phyloP scores from a whole-genome alignment of 1,139 yeast genomes.

The Eremothecium coryli region DNA sequence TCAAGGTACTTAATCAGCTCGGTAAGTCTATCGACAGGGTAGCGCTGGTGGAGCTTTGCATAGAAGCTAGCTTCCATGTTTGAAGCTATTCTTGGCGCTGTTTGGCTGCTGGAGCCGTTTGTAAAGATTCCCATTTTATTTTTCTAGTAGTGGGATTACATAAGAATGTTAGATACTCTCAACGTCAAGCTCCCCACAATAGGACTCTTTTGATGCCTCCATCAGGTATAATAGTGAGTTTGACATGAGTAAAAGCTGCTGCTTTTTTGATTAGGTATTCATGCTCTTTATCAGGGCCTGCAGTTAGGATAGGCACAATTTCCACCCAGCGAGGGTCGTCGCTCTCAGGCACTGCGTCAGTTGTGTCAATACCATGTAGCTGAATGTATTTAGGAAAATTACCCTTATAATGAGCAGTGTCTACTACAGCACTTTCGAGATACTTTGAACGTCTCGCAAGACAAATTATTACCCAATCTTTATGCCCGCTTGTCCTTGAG shows the following conservation, averaged over 20 bases:
- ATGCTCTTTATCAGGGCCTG: slow-evolving; percentile 77
- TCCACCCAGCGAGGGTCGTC: slow-evolving; percentile 48
- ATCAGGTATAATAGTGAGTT: slow-evolving; percentile 80
- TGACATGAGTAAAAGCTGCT: slow-evolving; percentile 50
- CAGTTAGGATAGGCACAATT: slow-evolving; percentile 60
- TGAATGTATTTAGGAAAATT: slow-evolving; percentile 77
- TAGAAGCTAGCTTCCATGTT: slow-evolving; percentile 8
- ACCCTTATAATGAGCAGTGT: slow-evolving; percentile 90
- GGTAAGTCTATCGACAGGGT: slow-evolving; percentile 11
- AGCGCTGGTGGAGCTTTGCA: slow-evolving; percentile 15
- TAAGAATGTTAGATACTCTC: too few relatives aligned
- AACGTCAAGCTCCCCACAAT: too few relatives aligned
- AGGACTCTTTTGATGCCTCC: slow-evolving; percentile 91
- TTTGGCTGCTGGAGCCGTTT: too few relatives aligned
- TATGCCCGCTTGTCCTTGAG: slow-evolving; percentile 73
- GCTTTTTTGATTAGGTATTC: slow-evolving; percentile 32
- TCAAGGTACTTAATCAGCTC: slow-evolving; percentile 3
- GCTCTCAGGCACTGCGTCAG: slow-evolving; percentile 33
- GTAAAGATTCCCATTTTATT: too few relatives aligned
- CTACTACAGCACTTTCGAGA: slow-evolving; percentile 56
- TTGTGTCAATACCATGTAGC: slow-evolving; percentile 48
- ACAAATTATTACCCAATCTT: slow-evolving; percentile 80
- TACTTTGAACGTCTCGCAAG: slow-evolving; percentile 54
- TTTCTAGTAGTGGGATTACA: too few relatives aligned
- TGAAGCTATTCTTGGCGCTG: too few relatives aligned